A percentile compares a stretch with the other conserved stretches of the same genome.
phyloP scores from a whole-genome alignment of 257 asterid genomes.

The Solanum pennellii region DNA sequence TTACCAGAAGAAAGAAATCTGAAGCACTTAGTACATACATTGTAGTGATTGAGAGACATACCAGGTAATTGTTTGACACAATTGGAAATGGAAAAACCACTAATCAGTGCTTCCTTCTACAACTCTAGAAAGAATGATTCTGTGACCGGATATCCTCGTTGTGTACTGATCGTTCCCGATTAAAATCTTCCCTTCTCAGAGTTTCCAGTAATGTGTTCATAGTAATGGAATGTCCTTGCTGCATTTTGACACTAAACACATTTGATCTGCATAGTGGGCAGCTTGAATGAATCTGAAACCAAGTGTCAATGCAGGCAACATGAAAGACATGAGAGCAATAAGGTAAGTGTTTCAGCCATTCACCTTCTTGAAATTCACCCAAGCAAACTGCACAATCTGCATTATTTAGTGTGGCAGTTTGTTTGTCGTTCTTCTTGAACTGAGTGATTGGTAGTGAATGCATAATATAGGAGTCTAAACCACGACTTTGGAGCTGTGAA shows the following conservation, averaged over 20 bases:
- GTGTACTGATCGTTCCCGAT: constrained; percentile 15
- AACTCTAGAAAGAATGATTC: background rate
- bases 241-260: background rate
- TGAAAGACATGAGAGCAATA: constrained; percentile 58
- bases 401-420: background rate
- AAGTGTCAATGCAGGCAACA: constrained; percentile 59
- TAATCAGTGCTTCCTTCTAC: background rate
- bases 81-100: background rate
- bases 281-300: constrained; percentile 77
- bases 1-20: background rate
- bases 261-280: constrained; percentile 59
- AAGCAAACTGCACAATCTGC: constrained; percentile 62
- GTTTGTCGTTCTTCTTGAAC: constrained; percentile 24
- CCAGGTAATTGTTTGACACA: background rate
- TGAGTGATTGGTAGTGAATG: constrained; percentile 54
- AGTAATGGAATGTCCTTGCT: constrained; percentile 7
- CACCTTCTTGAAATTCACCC: constrained; percentile 57
- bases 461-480: constrained; percentile 36
- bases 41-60: background rate
- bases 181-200: constrained; percentile 32
- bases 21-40: background rate
- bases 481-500: constrained; percentile 41
- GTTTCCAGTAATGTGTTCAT: constrained; percentile 21
- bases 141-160: constrained; percentile 4
- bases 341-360: constrained; percentile 56